phyloP scores from a whole-genome alignment of 306 rosid genomes.

The Quercus ilex region DNA sequence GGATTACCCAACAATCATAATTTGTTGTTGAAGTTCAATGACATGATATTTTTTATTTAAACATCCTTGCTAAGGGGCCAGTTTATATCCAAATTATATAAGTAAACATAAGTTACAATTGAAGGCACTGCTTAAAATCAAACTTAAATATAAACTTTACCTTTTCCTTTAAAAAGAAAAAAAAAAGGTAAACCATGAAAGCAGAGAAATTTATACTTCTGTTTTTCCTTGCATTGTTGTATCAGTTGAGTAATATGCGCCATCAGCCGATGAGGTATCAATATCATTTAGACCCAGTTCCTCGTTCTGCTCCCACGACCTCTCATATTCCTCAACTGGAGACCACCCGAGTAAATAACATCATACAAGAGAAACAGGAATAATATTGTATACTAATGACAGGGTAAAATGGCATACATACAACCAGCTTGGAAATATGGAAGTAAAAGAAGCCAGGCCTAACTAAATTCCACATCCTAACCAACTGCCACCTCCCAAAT shows the following conservation, averaged over 20 bases:
- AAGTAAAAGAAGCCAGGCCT: not conserved
- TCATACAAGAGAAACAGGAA: not conserved
- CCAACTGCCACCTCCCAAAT: not conserved
- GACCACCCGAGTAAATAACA: not conserved
- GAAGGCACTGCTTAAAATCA: not conserved
- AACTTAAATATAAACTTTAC: not conserved
- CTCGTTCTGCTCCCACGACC: conserved; percentile 97
- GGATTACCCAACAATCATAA: not conserved
- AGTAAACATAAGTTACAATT: not conserved
- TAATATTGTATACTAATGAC: not conserved
- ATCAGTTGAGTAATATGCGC: conserved; percentile 48
- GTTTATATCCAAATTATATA: not conserved
- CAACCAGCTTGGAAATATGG: too few relatives aligned
- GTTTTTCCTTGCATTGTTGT: not conserved
- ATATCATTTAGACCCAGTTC: conserved; percentile 94
- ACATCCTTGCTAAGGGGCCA: not conserved
- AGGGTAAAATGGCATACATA: too few relatives aligned
- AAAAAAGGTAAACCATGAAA: not conserved
- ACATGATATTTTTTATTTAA: not conserved
- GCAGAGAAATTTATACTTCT: not conserved
- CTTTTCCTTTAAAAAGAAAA: not conserved
- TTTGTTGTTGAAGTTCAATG: not conserved
- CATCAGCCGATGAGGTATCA: conserved; percentile 85
- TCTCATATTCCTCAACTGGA: conserved; percentile 80
- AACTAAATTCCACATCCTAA: not conserved